Evolutionary conservation across 495 filamentous ascomycete species (phyloP).

Genomic region (Melanomma pulvis-pyrius): DNA sequence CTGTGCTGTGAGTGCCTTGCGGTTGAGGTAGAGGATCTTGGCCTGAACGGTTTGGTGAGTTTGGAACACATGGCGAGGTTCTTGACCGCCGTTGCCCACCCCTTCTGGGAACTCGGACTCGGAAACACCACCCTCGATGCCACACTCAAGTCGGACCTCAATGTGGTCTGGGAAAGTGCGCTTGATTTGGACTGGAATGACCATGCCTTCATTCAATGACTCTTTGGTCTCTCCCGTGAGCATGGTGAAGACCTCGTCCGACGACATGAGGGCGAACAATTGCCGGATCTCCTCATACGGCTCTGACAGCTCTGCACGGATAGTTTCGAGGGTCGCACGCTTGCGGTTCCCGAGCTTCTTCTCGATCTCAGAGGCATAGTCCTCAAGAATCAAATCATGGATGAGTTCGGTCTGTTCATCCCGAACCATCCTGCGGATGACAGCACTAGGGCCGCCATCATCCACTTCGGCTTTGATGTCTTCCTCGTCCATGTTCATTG

Average conservation of each 20-base stretch:
- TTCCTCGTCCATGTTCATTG: constrained; percentile 93
- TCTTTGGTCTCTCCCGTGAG: constrained; percentile 90
- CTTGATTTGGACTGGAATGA: constrained; percentile 84
- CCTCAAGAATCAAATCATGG: constrained; percentile 92
- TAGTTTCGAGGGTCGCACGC: constrained; percentile 93
- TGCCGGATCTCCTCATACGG: constrained; percentile 94
- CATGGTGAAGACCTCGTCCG: constrained; percentile 94
- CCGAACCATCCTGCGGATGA: constrained; percentile 88
- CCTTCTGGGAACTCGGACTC: constrained; percentile 71
- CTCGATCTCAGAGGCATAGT: constrained; percentile 95
- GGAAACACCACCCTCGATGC: constrained; percentile 84
- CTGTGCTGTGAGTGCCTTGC: constrained; percentile 76
- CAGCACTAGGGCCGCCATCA: constrained; percentile 82
- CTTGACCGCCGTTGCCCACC: constrained; percentile 54
- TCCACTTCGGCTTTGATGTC: constrained; percentile 93
- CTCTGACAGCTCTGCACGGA: constrained; percentile 86
- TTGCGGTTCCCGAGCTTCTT: constrained; percentile 90
- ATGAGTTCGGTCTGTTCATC: constrained; percentile 92
- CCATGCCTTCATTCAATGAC: constrained; percentile 82
- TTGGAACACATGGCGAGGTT: constrained; percentile 58
- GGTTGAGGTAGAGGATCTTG: constrained; percentile 83
- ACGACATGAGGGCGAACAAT: constrained; percentile 68
- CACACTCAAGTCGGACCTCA: constrained; percentile 89
- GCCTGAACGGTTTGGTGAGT: constrained; percentile 82
- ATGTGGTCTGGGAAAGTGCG: constrained; percentile 88